Evolutionary conservation across 345 rosid species (phyloP).

Genomic region (thale cress (Arabidopsis thaliana)): DNA sequence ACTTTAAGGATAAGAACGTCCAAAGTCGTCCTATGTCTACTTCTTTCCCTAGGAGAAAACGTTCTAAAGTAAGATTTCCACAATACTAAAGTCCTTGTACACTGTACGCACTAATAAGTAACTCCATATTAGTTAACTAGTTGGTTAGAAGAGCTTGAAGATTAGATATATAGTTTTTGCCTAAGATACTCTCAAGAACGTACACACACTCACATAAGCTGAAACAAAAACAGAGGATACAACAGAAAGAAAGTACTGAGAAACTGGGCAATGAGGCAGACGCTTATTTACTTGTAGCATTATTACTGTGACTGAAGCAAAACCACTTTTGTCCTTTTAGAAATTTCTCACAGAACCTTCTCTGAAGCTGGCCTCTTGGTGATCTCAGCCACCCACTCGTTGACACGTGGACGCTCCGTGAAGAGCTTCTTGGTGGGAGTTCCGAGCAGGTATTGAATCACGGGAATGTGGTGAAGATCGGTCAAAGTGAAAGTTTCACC

Average conservation of each 20-base stretch:
- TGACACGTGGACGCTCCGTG: slow-evolving; percentile 54
- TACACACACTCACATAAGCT: slow-evolving; percentile 5
- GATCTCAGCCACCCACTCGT: slow-evolving; percentile 63
- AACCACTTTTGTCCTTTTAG: slow-evolving; percentile 1
- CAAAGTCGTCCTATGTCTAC: not conserved
- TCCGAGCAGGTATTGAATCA: slow-evolving; percentile 45
- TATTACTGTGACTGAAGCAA: slow-evolving; percentile 31
- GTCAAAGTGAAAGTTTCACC: slow-evolving; percentile 67
- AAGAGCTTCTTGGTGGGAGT: slow-evolving; percentile 56
- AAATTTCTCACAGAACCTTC: slow-evolving; percentile 51
- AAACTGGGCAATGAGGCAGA: slow-evolving; percentile 22
- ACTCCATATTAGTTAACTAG: not conserved
- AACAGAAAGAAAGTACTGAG: slow-evolving; percentile 6
- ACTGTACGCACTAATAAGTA: slow-evolving; percentile 19
- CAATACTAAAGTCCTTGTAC: slow-evolving; percentile 14
- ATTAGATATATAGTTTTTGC: not conserved
- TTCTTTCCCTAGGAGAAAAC: not conserved
- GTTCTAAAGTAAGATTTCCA: slow-evolving; percentile 20
- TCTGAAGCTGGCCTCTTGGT: slow-evolving; percentile 65
- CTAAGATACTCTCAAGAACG: slow-evolving; percentile 21
- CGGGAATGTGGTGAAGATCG: slow-evolving; percentile 79
- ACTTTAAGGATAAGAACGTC: slow-evolving; percentile 7
- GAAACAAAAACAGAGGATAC: slow-evolving; percentile 3
- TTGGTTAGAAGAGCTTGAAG: not conserved
- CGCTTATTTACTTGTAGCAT: slow-evolving; percentile 37